These are phyloP conservation scores for Wickerhamomyces mucosus DNA, from an alignment of 805 yeast genomes.

Conservation along the genomic window DNA sequence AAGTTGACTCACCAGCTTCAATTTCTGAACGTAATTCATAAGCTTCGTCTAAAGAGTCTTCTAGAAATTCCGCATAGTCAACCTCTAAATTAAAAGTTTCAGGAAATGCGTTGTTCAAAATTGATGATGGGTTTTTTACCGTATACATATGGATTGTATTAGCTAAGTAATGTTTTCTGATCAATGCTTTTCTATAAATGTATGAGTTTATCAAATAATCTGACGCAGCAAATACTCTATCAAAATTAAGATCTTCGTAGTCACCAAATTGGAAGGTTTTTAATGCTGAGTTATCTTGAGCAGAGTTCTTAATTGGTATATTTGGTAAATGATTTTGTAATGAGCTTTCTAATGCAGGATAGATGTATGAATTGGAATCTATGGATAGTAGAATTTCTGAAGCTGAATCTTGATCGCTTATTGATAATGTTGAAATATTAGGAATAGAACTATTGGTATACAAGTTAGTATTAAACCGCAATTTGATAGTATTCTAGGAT, in stretches of 20 bases:
- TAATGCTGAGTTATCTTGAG: constrained; percentile 4
- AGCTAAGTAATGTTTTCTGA: constrained; percentile 84
- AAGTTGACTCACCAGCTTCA: constrained; percentile 48
- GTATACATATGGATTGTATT: constrained; percentile 67
- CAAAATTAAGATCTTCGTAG: constrained; percentile 81
- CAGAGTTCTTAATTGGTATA: constrained; percentile 15
- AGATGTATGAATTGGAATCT: constrained; percentile 30
- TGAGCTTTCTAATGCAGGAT: constrained; percentile 26
- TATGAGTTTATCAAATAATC: constrained; percentile 66
- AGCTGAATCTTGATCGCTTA: neutral
- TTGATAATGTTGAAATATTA: too few relatives aligned
- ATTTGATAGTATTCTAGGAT: too few relatives aligned
- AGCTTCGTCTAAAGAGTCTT: constrained; percentile 86
- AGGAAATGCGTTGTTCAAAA: constrained; percentile 55
- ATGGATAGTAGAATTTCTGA: constrained; percentile 22
- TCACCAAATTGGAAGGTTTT: constrained; percentile 75
- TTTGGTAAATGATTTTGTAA: constrained; percentile 24
- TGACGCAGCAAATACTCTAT: constrained; percentile 36
- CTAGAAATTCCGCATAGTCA: constrained; percentile 93
- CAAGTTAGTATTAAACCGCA: too few relatives aligned
- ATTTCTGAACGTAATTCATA: constrained; percentile 81
- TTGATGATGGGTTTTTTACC: constrained; percentile 66
- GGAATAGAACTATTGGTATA: too few relatives aligned
- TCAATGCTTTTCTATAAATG: constrained; percentile 81
- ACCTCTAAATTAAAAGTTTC: constrained; percentile 74